phyloP scores from a whole-genome alignment of 164 flowering plant genomes.

The Piper longum region DNA sequence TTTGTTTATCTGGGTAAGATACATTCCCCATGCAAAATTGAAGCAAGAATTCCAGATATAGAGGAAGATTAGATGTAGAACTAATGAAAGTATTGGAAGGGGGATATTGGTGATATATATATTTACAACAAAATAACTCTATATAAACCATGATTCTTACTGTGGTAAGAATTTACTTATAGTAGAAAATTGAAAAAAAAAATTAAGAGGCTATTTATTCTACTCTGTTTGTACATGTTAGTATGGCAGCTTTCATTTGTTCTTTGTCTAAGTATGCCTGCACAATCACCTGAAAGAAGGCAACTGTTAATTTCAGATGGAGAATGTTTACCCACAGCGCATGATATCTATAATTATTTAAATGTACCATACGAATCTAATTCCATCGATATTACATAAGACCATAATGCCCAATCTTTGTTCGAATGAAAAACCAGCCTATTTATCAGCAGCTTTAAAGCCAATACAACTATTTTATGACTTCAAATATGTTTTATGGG shows the following conservation, averaged over 20 bases:
- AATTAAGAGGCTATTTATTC: background rate
- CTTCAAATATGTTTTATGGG: too few relatives aligned
- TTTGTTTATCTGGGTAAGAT: too few relatives aligned
- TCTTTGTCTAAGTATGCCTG: constrained; percentile 64
- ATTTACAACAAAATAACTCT: background rate
- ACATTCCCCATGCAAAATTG: too few relatives aligned
- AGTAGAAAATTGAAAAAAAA: background rate
- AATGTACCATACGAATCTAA: too few relatives aligned
- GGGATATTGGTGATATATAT: too few relatives aligned
- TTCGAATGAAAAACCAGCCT: background rate
- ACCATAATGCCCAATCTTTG: background rate
- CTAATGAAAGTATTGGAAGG: too few relatives aligned
- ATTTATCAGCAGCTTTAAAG: background rate
- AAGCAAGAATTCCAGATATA: too few relatives aligned
- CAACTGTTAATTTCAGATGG: background rate
- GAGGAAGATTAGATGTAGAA: too few relatives aligned
- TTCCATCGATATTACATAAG: too few relatives aligned
- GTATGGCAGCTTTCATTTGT: constrained; percentile 64
- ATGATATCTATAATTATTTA: too few relatives aligned
- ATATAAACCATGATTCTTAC: background rate
- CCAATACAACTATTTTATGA: background rate
- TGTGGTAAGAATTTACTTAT: background rate
- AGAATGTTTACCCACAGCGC: too few relatives aligned
- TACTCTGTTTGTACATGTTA: constrained; percentile 11
- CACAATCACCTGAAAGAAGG: constrained; percentile 47